phyloP scores from a whole-genome alignment of 176 grass and related monocot species.

The Ampelocalamus luodianensis region DNA sequence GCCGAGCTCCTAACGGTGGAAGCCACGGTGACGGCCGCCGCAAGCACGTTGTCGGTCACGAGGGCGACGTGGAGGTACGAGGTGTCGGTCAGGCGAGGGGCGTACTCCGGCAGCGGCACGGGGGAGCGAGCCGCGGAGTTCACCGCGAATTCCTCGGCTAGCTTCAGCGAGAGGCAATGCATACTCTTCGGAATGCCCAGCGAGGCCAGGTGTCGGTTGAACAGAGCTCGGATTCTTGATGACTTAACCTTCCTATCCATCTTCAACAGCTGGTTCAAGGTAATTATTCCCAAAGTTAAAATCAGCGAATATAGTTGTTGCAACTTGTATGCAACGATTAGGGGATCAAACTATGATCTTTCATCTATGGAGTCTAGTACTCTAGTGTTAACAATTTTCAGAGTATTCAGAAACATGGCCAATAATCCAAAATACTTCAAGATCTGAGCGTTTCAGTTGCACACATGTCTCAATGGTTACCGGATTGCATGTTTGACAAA shows the following conservation, averaged over 20 bases:
- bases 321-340: background rate
- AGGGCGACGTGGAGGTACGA: constrained; percentile 73
- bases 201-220: constrained; percentile 74
- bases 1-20: constrained; percentile 61
- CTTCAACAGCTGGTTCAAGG: constrained; percentile 65
- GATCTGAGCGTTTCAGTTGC: background rate
- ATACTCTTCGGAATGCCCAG: constrained; percentile 78
- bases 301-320: background rate
- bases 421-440: background rate
- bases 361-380: background rate
- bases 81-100: constrained; percentile 60
- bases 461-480: background rate
- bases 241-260: constrained; percentile 84
- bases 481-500: constrained; percentile 1
- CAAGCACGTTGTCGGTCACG: constrained; percentile 86
- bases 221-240: constrained; percentile 57
- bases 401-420: background rate
- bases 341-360: background rate
- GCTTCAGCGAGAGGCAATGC: constrained; percentile 73
- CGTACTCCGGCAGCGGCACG: constrained; percentile 75
- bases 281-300: background rate
- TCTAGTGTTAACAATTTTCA: background rate
- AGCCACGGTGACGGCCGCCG: constrained; percentile 67
- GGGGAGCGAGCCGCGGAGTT: constrained; percentile 80
- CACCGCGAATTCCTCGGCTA: constrained; percentile 81